A percentile compares a stretch with the other conserved stretches of the same genome.
phyloP scores from a whole-genome alignment of 2,329 filamentous ascomycete species.

The Trichoderma guizhouense region DNA sequence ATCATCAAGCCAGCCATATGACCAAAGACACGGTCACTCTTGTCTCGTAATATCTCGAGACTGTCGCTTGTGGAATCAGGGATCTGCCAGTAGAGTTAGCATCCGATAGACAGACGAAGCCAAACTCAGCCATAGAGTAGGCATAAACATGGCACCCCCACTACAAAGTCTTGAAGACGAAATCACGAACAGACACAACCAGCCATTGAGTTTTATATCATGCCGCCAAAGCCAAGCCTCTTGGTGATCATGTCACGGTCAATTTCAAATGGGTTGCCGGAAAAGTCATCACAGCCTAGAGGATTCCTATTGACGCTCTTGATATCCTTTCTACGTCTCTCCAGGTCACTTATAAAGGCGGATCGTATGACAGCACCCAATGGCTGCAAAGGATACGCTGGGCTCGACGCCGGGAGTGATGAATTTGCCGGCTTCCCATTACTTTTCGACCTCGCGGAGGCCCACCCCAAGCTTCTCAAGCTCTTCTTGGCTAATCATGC shows the following conservation, averaged over 20 bases:
- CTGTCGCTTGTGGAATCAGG: background rate
- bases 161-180: slow-evolving; percentile 76
- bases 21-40: background rate
- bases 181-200: slow-evolving; percentile 74
- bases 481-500: slow-evolving; percentile 70
- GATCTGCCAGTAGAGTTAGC: slow-evolving; percentile 53
- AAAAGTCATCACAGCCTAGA: slow-evolving; percentile 72
- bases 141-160: slow-evolving; percentile 75
- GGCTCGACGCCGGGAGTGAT: slow-evolving; percentile 55
- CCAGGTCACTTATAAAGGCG: background rate
- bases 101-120: slow-evolving; percentile 72
- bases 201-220: slow-evolving; percentile 67
- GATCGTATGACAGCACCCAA: slow-evolving; percentile 43
- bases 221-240: slow-evolving; percentile 74
- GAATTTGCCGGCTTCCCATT: slow-evolving; percentile 53
- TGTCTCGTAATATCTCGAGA: background rate
- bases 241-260: slow-evolving; percentile 74
- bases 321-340: slow-evolving; percentile 29
- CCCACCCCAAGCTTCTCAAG: slow-evolving; percentile 72
- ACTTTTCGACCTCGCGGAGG: slow-evolving; percentile 53
- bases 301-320: slow-evolving; percentile 70
- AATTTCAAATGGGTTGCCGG: slow-evolving; percentile 78
- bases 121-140: slow-evolving; percentile 65
- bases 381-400: slow-evolving; percentile 78
- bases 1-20: background rate